phyloP scores from a whole-genome alignment of 2,329 filamentous ascomycete species.

The Aspergillus amoenus region DNA sequence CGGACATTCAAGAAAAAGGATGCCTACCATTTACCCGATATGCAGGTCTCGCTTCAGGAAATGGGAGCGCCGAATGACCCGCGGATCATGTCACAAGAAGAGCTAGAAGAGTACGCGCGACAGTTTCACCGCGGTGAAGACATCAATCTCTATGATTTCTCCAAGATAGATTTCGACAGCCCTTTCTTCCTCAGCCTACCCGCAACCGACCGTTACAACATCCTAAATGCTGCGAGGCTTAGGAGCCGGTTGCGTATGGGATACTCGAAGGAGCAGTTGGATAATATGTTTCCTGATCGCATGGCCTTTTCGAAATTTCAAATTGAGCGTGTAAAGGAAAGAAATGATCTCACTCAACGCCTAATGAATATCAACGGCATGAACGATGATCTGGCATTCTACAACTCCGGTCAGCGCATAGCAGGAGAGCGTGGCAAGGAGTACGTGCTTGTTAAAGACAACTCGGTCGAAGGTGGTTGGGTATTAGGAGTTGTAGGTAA shows the following conservation, averaged over 20 bases:
- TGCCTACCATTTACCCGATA: constrained; percentile 88
- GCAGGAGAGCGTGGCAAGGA: constrained; percentile 81
- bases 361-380: constrained; percentile 94
- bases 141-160: constrained; percentile 87
- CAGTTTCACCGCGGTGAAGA: constrained; percentile 93
- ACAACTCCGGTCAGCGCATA: constrained; percentile 57
- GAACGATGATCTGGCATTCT: constrained; percentile 71
- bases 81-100: constrained; percentile 92
- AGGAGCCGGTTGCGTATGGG: constrained; percentile 91
- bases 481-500: constrained; percentile 89
- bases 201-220: constrained; percentile 90
- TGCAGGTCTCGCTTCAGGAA: constrained; percentile 72
- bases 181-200: constrained; percentile 93
- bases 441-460: constrained; percentile 95
- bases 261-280: constrained; percentile 91
- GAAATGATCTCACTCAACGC: constrained; percentile 91
- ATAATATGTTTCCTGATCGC: constrained; percentile 93
- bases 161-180: constrained; percentile 96
- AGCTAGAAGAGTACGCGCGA: constrained; percentile 87
- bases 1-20: constrained; percentile 88
- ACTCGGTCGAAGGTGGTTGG: constrained; percentile 93
- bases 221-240: constrained; percentile 87
- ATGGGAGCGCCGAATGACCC: constrained; percentile 93
- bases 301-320: constrained; percentile 98
- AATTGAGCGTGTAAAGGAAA: constrained; percentile 87